These are phyloP conservation scores for Tagetes erecta DNA, from an alignment of 129 eudicot species.

Conservation along the genomic window DNA sequence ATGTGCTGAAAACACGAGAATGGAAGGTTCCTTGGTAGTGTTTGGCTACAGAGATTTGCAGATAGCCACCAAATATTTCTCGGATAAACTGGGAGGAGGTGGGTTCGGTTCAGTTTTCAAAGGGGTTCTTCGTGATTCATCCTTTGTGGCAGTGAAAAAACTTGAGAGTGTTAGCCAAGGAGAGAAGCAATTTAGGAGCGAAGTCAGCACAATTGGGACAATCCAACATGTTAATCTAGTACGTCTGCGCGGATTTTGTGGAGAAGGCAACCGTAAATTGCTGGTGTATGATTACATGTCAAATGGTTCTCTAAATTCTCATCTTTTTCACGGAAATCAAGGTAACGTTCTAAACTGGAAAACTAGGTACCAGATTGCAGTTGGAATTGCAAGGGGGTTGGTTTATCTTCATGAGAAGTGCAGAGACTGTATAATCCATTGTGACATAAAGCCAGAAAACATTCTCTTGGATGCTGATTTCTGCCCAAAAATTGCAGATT, in stretches of 20 bases:
- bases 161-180: conserved; percentile 58
- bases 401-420: conserved; percentile 75
- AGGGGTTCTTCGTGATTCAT: conserved; percentile 51
- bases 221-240: conserved; percentile 75
- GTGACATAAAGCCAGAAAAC: conserved; percentile 83
- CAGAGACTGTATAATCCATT: conserved; percentile 68
- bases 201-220: conserved; percentile 68
- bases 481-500: conserved; percentile 66
- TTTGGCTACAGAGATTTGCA: conserved; percentile 54
- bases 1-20: conserved; percentile 13
- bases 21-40: conserved; percentile 51
- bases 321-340: conserved; percentile 38
- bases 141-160: conserved; percentile 62
- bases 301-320: conserved; percentile 57
- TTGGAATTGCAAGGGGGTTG: conserved; percentile 72
- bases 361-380: conserved; percentile 59
- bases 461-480: conserved; percentile 59
- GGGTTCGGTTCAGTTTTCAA: conserved; percentile 61
- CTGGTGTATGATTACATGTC: conserved; percentile 75
- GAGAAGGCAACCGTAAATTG: conserved; percentile 44
- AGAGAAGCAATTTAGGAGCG: conserved; percentile 72
- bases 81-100: conserved; percentile 52
- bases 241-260: conserved; percentile 64
- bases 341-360: conserved; percentile 47
- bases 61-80: conserved; percentile 49